A percentile compares a stretch with the other conserved stretches of the same genome.
phyloP scores from a whole-genome alignment of 1,284 basidiomycete genomes.

The Sanghuangporus baumii region DNA sequence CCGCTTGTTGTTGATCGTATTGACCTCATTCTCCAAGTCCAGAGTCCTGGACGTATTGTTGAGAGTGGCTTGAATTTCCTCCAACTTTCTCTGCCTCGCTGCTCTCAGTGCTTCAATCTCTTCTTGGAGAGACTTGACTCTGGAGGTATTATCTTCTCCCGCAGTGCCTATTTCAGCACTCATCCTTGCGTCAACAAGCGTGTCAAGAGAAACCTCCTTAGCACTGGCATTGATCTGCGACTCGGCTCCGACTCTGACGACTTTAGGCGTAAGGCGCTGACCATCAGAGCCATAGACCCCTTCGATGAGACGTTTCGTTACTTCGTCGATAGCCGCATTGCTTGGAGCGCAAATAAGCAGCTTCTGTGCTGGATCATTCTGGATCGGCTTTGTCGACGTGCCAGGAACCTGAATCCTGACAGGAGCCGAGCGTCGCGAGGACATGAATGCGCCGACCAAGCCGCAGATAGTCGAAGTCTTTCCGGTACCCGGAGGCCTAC shows the following conservation, averaged over 20 bases:
- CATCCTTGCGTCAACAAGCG: slow-evolving; percentile 76
- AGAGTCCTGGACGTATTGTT: slow-evolving; percentile 46
- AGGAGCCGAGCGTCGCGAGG: slow-evolving; percentile 46
- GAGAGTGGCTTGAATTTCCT: slow-evolving; percentile 49
- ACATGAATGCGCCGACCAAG: slow-evolving; percentile 81
- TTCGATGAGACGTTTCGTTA: slow-evolving; percentile 83
- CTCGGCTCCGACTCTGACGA: slow-evolving; percentile 87
- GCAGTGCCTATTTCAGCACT: slow-evolving; percentile 38
- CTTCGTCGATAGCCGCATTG: slow-evolving; percentile 98
- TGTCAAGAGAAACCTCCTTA: slow-evolving; percentile 85
- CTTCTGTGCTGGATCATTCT: slow-evolving; percentile 58
- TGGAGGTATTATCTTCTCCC: slow-evolving; percentile 44
- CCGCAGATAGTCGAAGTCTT: slow-evolving; percentile 99
- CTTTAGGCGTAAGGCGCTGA: slow-evolving; percentile 56
- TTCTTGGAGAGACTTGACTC: slow-evolving; percentile 56
- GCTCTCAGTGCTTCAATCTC: slow-evolving; percentile 68
- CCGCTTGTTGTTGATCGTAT: slow-evolving; percentile 60
- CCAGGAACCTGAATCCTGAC: slow-evolving; percentile 46
- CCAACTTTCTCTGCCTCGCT: slow-evolving; percentile 54
- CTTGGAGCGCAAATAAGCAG: slow-evolving; percentile 94
- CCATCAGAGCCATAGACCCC: slow-evolving; percentile 62
- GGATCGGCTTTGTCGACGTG: slow-evolving; percentile 31
- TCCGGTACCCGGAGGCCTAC: slow-evolving; percentile 93
- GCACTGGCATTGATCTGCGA: slow-evolving; percentile 78
- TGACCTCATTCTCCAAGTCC: slow-evolving; percentile 63